phyloP scores from a whole-genome alignment of 2,329 filamentous ascomycete species.

The Fusarium tricinctum region DNA sequence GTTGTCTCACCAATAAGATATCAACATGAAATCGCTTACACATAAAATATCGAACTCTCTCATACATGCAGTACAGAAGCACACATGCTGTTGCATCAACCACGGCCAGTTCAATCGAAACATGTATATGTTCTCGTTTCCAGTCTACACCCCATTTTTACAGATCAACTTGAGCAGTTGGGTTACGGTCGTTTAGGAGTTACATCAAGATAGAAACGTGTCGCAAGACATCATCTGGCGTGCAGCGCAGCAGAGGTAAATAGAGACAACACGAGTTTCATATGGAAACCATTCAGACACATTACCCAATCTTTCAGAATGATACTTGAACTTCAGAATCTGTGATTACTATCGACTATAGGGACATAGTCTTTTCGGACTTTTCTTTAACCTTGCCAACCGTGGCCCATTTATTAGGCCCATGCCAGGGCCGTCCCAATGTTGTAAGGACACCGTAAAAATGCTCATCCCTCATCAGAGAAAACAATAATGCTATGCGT shows the following conservation, averaged over 20 bases:
- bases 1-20: slow-evolving; percentile 21
- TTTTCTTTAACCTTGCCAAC: slow-evolving; percentile 50
- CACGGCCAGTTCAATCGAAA: background rate
- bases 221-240: slow-evolving; percentile 5
- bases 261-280: slow-evolving; percentile 18
- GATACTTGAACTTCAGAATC: slow-evolving; percentile 37
- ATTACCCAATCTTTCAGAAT: background rate
- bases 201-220: slow-evolving; percentile 5
- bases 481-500: slow-evolving; percentile 48
- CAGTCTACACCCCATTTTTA: background rate
- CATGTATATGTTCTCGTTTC: background rate
- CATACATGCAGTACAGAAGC: background rate
- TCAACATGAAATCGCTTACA: slow-evolving; percentile 5
- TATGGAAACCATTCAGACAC: background rate
- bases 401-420: slow-evolving; percentile 41
- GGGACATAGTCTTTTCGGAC: slow-evolving; percentile 46
- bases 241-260: background rate
- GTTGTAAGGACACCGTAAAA: slow-evolving; percentile 47
- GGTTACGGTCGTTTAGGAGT: background rate
- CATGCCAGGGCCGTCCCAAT: slow-evolving; percentile 48
- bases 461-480: slow-evolving; percentile 47
- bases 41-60: background rate
- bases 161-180: background rate
- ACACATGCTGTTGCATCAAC: background rate
- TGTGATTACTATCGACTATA: slow-evolving; percentile 47